Conservation (phyloP, 2,329 filamentous ascomycete genomes). For the Cryphonectria naterciae region DNA sequence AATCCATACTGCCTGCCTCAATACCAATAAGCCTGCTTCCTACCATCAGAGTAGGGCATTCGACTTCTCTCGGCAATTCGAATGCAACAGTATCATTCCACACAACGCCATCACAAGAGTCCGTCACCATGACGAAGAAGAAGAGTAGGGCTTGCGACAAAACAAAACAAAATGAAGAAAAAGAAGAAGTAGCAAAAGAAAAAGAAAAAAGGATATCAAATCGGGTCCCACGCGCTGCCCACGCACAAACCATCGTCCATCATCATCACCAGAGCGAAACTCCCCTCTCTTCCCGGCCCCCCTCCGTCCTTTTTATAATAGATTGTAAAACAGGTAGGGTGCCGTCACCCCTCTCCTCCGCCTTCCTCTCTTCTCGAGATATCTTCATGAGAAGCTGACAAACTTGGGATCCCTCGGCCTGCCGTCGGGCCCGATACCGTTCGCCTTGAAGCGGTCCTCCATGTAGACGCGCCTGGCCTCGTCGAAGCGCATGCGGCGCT, state of each 20-base stretch:
- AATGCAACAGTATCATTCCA: background rate
- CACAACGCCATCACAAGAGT: conserved; percentile 22
- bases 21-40: background rate
- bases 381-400: conserved; percentile 77
- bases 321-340: background rate
- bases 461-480: conserved; percentile 86
- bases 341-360: background rate
- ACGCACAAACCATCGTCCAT: background rate
- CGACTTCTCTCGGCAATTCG: background rate
- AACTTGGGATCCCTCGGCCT: conserved; percentile 91
- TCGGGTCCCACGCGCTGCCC: background rate
- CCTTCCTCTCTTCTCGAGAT: background rate
- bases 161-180: background rate
- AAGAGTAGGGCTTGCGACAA: too few relatives aligned
- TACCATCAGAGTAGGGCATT: background rate
- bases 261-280: background rate
- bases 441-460: conserved; percentile 82
- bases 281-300: background rate
- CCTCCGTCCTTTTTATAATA: background rate
- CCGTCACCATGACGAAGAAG: background rate
- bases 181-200: background rate
- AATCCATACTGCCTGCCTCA: background rate
- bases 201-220: background rate
- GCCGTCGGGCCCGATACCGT: conserved; percentile 88
- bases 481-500: conserved; percentile 80